Evolutionary conservation across 2,329 filamentous ascomycete species (phyloP).

Genomic region (Talaromyces pinophilus): DNA sequence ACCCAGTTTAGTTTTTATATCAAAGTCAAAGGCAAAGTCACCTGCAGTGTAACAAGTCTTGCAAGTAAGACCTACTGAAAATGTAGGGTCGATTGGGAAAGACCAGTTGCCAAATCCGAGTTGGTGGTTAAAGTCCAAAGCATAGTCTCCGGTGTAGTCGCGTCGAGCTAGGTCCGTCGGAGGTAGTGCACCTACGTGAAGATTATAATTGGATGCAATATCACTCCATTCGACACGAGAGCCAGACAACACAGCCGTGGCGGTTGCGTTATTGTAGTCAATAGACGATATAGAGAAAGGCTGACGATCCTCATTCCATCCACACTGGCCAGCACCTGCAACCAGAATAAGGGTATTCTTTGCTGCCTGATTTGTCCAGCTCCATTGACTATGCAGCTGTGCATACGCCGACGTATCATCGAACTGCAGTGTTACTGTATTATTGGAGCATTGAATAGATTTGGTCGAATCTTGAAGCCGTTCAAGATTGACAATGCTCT

Average conservation of each 20-base stretch:
- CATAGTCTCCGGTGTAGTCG: conserved; percentile 3
- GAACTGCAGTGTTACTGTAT: conserved; percentile 1
- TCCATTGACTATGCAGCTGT: conserved; percentile 23
- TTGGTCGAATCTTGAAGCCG: conserved; percentile 5
- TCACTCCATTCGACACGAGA: conserved; percentile 27
- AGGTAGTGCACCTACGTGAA: conserved; percentile 22
- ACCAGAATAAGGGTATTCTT: conserved; percentile 28
- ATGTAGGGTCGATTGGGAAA: conserved; percentile 18
- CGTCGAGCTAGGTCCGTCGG: not conserved
- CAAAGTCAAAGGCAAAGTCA: conserved; percentile 27
- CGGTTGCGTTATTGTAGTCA: conserved; percentile 24
- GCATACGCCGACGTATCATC: not conserved
- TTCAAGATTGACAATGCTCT: conserved; percentile 19
- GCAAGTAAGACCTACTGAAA: conserved; percentile 25
- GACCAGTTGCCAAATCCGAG: conserved; percentile 26
- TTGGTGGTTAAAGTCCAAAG: conserved; percentile 26
- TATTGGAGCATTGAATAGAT: conserved; percentile 13
- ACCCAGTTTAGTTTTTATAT: conserved; percentile 24
- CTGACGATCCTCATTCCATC: conserved; percentile 27
- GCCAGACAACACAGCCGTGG: conserved; percentile 26
- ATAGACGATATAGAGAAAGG: conserved; percentile 29
- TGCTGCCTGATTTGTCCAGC: conserved; percentile 28
- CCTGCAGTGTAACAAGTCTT: conserved; percentile 28
- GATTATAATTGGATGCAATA: conserved; percentile 27
- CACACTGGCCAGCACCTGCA: conserved; percentile 28